Percentiles rank a stretch among this genome's conserved stretches.
phyloP scores from a whole-genome alignment of 2,329 filamentous ascomycete species.

The Metarhizium humberi region DNA sequence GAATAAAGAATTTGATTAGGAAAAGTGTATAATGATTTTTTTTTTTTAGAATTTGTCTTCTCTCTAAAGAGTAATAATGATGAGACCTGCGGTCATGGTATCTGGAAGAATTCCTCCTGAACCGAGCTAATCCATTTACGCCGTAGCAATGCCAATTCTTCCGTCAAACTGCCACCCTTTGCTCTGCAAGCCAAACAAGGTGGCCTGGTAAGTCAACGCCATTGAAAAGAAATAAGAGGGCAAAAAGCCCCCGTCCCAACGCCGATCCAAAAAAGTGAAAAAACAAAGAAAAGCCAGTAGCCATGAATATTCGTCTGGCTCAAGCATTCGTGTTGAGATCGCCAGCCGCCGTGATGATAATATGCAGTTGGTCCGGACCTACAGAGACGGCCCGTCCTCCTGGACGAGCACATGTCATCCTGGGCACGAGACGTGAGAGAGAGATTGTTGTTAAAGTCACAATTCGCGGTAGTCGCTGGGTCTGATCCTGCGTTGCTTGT shows the following conservation, averaged over 20 bases:
- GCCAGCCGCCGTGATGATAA: background rate
- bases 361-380: background rate
- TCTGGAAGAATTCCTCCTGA: background rate
- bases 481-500: constrained; percentile 66
- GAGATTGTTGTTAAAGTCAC: constrained; percentile 23
- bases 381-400: background rate
- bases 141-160: background rate
- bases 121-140: background rate
- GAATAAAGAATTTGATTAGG: background rate
- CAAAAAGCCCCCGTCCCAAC: background rate
- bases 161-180: background rate
- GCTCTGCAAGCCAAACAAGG: background rate
- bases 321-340: background rate
- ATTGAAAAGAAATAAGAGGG: background rate
- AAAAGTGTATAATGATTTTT: background rate
- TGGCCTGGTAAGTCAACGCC: background rate
- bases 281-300: background rate
- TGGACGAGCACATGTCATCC: background rate
- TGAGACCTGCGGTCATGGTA: background rate
- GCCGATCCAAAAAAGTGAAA: background rate
- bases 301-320: background rate
- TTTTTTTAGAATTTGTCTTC: background rate
- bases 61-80: background rate
- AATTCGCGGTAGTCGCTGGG: constrained; percentile 89
- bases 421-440: too few relatives aligned